Conservation (phyloP, 148 eudicot species). For the Diospyros kaki region DNA sequence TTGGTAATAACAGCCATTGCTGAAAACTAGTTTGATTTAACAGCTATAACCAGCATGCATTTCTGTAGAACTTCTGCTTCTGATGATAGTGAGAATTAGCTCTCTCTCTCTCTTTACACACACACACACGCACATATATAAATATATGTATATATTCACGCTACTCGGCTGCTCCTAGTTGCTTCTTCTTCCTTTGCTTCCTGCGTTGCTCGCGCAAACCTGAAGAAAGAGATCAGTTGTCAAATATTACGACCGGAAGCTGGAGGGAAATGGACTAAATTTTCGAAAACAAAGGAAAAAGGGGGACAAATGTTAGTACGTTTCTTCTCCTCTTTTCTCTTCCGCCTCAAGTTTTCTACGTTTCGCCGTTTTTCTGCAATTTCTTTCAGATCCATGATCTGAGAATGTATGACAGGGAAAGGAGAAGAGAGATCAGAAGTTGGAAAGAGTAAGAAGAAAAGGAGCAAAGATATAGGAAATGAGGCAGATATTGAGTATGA, state of each 20-base stretch:
- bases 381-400: conserved; percentile 61
- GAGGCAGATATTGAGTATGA: neutral
- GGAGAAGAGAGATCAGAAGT: neutral
- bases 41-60: too few relatives aligned
- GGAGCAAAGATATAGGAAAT: neutral
- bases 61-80: too few relatives aligned
- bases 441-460: conserved; percentile 1
- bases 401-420: conserved; percentile 6
- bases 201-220: conserved; percentile 67
- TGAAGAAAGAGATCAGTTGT: conserved; percentile 23
- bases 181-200: conserved; percentile 42
- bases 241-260: neutral
- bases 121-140: too few relatives aligned
- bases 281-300: neutral
- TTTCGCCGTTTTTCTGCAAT: conserved; percentile 59
- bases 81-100: too few relatives aligned
- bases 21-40: too few relatives aligned
- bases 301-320: conserved; percentile 30
- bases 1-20: too few relatives aligned
- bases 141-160: too few relatives aligned
- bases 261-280: neutral
- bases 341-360: conserved; percentile 54
- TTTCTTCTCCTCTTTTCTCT: conserved; percentile 77
- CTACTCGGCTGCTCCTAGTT: conserved; percentile 26
- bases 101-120: too few relatives aligned